Base-by-base conservation (phyloP, 208 protist species). In the Wallacemonas sp. region DNA sequence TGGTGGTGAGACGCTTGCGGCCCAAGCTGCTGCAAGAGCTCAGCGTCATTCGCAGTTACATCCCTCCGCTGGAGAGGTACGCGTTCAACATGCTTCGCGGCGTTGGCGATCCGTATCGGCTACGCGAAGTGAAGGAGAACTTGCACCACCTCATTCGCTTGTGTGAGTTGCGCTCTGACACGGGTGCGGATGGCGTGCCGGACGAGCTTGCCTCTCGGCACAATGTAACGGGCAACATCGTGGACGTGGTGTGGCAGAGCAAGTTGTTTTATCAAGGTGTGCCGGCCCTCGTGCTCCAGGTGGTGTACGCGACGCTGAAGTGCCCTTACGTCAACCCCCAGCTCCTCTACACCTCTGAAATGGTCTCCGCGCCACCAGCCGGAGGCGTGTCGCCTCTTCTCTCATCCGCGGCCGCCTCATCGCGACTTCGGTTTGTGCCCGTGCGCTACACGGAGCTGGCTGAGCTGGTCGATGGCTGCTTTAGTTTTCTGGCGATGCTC, bases 191-290 rank as follows among this genome's bases (percentile, higher is more conserved):
- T n/a, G 51, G 27, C 38, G 21, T n/a, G 21, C 27, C 21, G 14
- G 34, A 42, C 27, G 46, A n/a, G 14, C 39, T 30, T 31, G 51
- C 51, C 12, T 33, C 34, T 11, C 22, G 34, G 33, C 34, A 47
- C 39, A 70, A 65, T 51, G 39, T 34, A n/a, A 54, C 30, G 19
- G 62, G 69, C 2, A 60, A 51, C 17, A 66, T 74, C 28, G 46
- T 77, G 42, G 73, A 86, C 66, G 71, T 72, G 0, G 66, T 70
- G 64, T 79, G 79, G 75, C 75, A 82, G 68, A 56, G 65, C 31
- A 80, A 82, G 55, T 44, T 86, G 2, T 82, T 86, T 31, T 66
- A 79, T 38, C 79, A 86, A 26, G 79, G 74, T 34, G 74, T 85
- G 1, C 66, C 70, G 21, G 56, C 61, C 38, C 49, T 75, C 17